Evolutionary conservation across 2,329 filamentous ascomycete species (phyloP).

Genomic region (Stylonectria norvegica): DNA sequence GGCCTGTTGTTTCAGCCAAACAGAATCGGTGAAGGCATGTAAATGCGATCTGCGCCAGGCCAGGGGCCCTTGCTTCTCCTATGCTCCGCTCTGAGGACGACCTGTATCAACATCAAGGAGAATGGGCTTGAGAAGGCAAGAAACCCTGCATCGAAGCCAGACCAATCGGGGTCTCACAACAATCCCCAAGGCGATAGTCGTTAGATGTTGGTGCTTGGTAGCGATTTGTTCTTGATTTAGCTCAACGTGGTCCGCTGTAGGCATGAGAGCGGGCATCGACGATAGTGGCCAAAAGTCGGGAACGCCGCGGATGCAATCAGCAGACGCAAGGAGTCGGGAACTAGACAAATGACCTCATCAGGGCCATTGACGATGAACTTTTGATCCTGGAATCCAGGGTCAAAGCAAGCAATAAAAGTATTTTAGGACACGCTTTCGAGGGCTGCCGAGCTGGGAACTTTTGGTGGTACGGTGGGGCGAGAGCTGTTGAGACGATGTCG

Average conservation of each 20-base stretch:
- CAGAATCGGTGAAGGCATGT: constrained; percentile 17
- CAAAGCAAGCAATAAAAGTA: constrained; percentile 22
- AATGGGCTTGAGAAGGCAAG: background rate
- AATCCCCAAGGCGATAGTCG: too few species aligned
- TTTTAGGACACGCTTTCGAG: constrained; percentile 9
- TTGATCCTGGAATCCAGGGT: constrained; percentile 14
- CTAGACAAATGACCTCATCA: constrained; percentile 28
- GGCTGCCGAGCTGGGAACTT: constrained; percentile 1
- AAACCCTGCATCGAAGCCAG: background rate
- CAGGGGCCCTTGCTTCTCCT: constrained; percentile 11
- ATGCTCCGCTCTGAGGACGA: constrained; percentile 4
- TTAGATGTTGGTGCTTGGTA: too few species aligned
- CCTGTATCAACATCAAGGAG: constrained; percentile 8
- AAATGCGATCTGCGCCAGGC: constrained; percentile 23
- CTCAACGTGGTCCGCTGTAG: too few species aligned
- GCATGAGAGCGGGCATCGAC: too few species aligned
- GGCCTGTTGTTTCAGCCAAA: constrained; percentile 24
- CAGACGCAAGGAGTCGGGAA: too few species aligned
- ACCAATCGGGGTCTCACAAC: too few species aligned
- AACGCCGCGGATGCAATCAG: too few species aligned
- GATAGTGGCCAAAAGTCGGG: too few species aligned
- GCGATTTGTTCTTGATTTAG: too few species aligned
- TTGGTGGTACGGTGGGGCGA: constrained; percentile 14
- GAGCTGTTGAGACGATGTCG: constrained; percentile 7
- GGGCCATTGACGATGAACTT: too few species aligned